Evolutionary conservation across 2,329 filamentous ascomycete species (phyloP), one percentile per base, ranked within the genome.

Genomic region (Colletotrichum abscissum): DNA sequence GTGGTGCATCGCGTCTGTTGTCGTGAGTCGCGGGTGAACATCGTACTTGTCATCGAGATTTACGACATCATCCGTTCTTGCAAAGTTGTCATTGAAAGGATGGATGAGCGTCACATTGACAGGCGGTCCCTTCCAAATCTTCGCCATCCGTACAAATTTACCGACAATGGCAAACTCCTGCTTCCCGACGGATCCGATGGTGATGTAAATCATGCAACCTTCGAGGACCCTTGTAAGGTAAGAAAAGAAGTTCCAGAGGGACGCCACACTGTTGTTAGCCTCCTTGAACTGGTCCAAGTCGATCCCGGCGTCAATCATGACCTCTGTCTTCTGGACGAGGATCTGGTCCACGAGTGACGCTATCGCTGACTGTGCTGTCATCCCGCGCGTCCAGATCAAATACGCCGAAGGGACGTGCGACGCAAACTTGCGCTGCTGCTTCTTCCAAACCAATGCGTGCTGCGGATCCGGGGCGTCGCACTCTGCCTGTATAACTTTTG

Each of bases 381-480:
- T 79, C 30, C 77, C 78, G n/a, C 74, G 75, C 2, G 78, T 78
- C 78, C 78, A 78, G 28, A 79, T 74, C n/a, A 79, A 66, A 26
- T 78, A 79, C 0, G 74, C 75, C 11, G 75, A 76, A 1, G 76
- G 76, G 3, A 77, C 64, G n/a, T 76, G 64, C 0, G 78, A 76
- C 1, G 73, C 75, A 8, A 76, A 67, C 0, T 62, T 49, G 16
- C 74, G 75, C 67, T 77, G 76, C 68, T 79, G 77, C 7, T 75
- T 75, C 24, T 74, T 72, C 78, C 78, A 79, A 22, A 79, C 77
- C 70, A 79, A 52, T n/a, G 76, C 65, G 71, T 79, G 69, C 72
- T 77, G 76, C 24, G 76, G 74, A n/a, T 79, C 78, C 3, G 78
- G 78, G n/a, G 78, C 78, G 62, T 79, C 78, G 74, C 78, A 79